Evolutionary conservation across 176 grass and related monocot species (phyloP), one percentile per base, ranked within the genome.

Genomic region (Ampelocalamus luodianensis): DNA sequence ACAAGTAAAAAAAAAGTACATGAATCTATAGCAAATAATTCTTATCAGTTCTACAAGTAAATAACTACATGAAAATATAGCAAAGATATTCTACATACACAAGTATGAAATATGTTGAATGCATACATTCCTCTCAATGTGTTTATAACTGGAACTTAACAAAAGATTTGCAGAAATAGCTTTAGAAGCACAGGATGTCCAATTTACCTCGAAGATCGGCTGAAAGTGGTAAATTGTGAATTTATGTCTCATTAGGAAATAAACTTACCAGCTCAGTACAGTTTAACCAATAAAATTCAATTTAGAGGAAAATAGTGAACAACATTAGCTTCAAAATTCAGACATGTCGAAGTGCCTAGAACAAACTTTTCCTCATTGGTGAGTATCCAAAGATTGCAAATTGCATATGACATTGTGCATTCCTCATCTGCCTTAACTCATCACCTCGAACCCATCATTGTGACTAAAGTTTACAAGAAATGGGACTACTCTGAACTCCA

Each of bases 151-250:
- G n/a, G 22, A 77, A 60, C n/a, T 60, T 38, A 60, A 60, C 48
- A 44, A 39, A 34, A 20, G 9, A 55, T 16, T 26, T 61, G 56
- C 10, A 18, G 40, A 62, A 62, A 32, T 27, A 8, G 0, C 17
- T 76, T 27, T 32, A 44, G 44, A 46, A 17, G 14, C 54, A 60
- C 0, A 26, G 12, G 20, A 34, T n/a, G n/a, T 38, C 36, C 11
- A 10, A 59, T 23, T 23, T 59, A 26, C 90, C 76, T 94, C 88
- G 44, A 99, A 96, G 67, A 99, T 96, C 0, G 86, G 77, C 91
- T 99, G 82, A 37, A 88, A 27, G 16, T 64, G 10, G 71, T 23
- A 76, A 70, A 23, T 81, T 63, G 11, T 54, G 43, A 58, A 46
- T 74, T 48, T 51, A 26, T 64, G 45, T 23, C 38, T 40, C 22